A percentile compares a stretch with the other conserved stretches of the same genome.
Evolutionary conservation across 1,284 basidiomycete genomes (phyloP).

Genomic region (Ustilago vetiveriae): DNA sequence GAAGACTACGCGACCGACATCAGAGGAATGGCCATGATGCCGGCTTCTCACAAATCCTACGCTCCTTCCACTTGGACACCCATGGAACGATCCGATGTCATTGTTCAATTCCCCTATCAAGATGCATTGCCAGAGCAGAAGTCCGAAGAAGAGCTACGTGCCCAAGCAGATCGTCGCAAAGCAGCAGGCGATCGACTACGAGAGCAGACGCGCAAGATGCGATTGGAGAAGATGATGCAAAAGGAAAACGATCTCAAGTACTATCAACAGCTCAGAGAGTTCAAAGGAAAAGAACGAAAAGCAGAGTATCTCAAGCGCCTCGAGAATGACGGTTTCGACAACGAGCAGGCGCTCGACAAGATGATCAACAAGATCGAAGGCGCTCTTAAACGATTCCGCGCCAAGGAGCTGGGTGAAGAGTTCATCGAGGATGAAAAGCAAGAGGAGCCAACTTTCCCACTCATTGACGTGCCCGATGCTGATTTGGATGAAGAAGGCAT

Average conservation of each 20-base stretch:
- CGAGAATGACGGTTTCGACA: constrained; percentile 76
- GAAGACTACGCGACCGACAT: constrained; percentile 80
- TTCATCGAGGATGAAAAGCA: constrained; percentile 69
- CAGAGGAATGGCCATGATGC: constrained; percentile 66
- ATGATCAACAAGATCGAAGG: constrained; percentile 80
- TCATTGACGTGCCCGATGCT: constrained; percentile 88
- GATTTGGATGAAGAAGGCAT: constrained; percentile 92
- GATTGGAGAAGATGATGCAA: constrained; percentile 77
- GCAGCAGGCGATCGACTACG: constrained; percentile 88
- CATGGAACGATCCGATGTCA: constrained; percentile 70
- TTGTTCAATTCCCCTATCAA: constrained; percentile 54
- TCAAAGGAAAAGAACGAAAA: constrained; percentile 76
- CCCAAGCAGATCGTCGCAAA: constrained; percentile 79
- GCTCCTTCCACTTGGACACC: constrained; percentile 66
- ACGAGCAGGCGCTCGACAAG: constrained; percentile 74
- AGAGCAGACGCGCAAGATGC: constrained; percentile 87
- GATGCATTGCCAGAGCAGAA: constrained; percentile 78
- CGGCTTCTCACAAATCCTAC: constrained; percentile 79
- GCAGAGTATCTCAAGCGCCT: constrained; percentile 75
- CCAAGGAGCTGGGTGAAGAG: constrained; percentile 75
- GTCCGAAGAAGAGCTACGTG: constrained; percentile 86
- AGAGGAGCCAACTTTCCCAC: constrained; percentile 84
- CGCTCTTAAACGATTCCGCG: constrained; percentile 75
- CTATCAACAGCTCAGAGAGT: constrained; percentile 76
- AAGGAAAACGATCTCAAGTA: constrained; percentile 85